A percentile compares a stretch with the other conserved stretches of the same genome.
phyloP scores from a whole-genome alignment of 1,139 yeast genomes.

The Protomyces lactucae-debilis region DNA sequence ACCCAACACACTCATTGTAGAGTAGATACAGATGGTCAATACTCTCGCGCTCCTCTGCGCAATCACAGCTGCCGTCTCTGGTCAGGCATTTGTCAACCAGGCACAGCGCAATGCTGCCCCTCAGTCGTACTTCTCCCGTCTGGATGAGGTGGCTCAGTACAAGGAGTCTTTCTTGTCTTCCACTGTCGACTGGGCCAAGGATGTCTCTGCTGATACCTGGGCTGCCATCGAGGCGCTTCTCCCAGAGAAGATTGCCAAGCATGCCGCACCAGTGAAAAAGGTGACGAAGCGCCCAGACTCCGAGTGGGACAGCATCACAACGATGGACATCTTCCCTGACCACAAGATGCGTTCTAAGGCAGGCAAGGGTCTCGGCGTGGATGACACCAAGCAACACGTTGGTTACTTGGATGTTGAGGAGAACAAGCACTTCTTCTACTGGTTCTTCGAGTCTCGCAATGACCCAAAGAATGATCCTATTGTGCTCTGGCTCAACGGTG shows the following conservation, averaged over 20 bases:
- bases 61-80: background rate
- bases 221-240: conserved; percentile 15
- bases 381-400: conserved; percentile 57
- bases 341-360: conserved; percentile 61
- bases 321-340: conserved; percentile 30
- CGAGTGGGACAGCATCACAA: conserved; percentile 23
- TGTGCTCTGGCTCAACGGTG: conserved; percentile 84
- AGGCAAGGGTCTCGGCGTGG: conserved; percentile 55
- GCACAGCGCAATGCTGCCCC: background rate
- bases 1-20: too few species aligned
- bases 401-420: conserved; percentile 84
- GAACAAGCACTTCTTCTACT: conserved; percentile 74
- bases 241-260: conserved; percentile 31
- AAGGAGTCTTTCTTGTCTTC: conserved; percentile 8
- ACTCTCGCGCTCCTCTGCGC: background rate
- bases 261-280: conserved; percentile 2
- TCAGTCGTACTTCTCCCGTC: background rate
- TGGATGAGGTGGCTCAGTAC: background rate
- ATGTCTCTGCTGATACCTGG: conserved; percentile 18
- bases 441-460: conserved; percentile 87
- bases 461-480: conserved; percentile 83
- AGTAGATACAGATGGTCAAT: background rate
- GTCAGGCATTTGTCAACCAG: background rate
- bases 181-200: conserved; percentile 18
- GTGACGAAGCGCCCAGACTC: conserved; percentile 15